phyloP scores from a whole-genome alignment of 73 alveolate genomes.

The Uronychia binucleata region DNA sequence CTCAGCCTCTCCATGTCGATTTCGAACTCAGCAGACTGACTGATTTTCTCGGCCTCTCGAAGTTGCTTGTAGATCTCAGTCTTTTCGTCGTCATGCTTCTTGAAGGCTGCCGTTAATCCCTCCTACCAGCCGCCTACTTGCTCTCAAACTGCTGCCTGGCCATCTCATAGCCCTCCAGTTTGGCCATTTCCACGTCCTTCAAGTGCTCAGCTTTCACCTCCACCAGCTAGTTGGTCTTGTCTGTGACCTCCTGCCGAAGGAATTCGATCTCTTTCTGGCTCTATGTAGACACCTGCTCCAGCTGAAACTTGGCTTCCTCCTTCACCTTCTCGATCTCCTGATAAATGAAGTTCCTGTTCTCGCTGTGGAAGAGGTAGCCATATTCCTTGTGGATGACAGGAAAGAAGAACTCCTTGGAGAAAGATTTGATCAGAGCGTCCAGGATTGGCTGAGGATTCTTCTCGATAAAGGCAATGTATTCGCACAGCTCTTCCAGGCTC shows the following conservation, averaged over 20 bases:
- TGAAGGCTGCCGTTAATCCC: slow-evolving; percentile 7
- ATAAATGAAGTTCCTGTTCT: neutral
- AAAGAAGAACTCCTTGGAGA: slow-evolving; percentile 31
- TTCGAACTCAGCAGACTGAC: slow-evolving; percentile 2
- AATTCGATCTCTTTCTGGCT: slow-evolving; percentile 27
- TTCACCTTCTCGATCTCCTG: slow-evolving; percentile 42
- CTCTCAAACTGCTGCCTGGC: slow-evolving; percentile 28
- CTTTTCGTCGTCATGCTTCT: slow-evolving; percentile 22
- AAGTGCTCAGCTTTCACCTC: slow-evolving; percentile 12
- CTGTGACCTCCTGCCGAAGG: slow-evolving; percentile 18
- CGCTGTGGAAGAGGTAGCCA: slow-evolving; percentile 14
- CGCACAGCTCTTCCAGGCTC: slow-evolving; percentile 20
- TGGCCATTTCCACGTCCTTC: slow-evolving; percentile 32
- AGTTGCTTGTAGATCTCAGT: slow-evolving; percentile 29
- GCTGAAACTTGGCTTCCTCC: slow-evolving; percentile 28
- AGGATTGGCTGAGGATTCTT: slow-evolving; percentile 20
- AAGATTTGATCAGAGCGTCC: slow-evolving; percentile 20
- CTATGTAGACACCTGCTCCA: slow-evolving; percentile 19
- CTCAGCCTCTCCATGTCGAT: slow-evolving; percentile 24
- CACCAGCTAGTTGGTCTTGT: slow-evolving; percentile 18
- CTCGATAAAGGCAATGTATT: slow-evolving; percentile 26
- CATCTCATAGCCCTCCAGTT: slow-evolving; percentile 16
- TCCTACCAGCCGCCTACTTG: slow-evolving; percentile 25
- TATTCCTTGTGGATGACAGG: slow-evolving; percentile 30
- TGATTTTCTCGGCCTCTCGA: slow-evolving; percentile 31